phyloP scores from a whole-genome alignment of 805 yeast genomes.

The Hanseniaspora lachancei region DNA sequence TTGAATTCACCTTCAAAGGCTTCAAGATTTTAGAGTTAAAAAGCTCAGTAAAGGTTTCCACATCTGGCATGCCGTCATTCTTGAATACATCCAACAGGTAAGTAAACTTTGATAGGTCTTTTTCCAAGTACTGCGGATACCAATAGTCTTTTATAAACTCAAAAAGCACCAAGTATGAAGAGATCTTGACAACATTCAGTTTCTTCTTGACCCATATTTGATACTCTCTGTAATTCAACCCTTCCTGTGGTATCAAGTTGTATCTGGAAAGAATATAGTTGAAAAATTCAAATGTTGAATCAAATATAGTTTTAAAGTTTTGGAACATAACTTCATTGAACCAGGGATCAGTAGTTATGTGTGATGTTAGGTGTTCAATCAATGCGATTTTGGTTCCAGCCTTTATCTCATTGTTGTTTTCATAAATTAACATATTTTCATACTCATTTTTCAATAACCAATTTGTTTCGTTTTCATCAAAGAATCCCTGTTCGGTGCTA shows the following conservation, averaged over 20 bases:
- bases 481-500: slow-evolving; percentile 25
- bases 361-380: slow-evolving; percentile 68
- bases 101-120: slow-evolving; percentile 27
- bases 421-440: slow-evolving; percentile 45
- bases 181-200: slow-evolving; percentile 49
- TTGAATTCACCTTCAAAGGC: not conserved
- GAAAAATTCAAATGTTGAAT: slow-evolving; percentile 47
- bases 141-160: slow-evolving; percentile 57
- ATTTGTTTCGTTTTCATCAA: slow-evolving; percentile 28
- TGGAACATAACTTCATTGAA: slow-evolving; percentile 58
- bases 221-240: slow-evolving; percentile 69
- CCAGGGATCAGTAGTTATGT: slow-evolving; percentile 44
- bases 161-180: slow-evolving; percentile 56
- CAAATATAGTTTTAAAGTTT: slow-evolving; percentile 63
- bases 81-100: slow-evolving; percentile 32
- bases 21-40: slow-evolving; percentile 27
- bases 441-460: slow-evolving; percentile 65
- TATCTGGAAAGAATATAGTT: slow-evolving; percentile 50
- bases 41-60: slow-evolving; percentile 30
- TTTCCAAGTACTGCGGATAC: slow-evolving; percentile 46
- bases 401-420: slow-evolving; percentile 50
- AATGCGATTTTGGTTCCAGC: slow-evolving; percentile 77
- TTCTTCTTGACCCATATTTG: slow-evolving; percentile 62
- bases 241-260: slow-evolving; percentile 71
- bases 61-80: slow-evolving; percentile 33